Percentiles rank a stretch among this genome's conserved stretches.
Evolutionary conservation across 495 filamentous ascomycete genomes (phyloP).

Genomic region (Parachaetomium inaequale): DNA sequence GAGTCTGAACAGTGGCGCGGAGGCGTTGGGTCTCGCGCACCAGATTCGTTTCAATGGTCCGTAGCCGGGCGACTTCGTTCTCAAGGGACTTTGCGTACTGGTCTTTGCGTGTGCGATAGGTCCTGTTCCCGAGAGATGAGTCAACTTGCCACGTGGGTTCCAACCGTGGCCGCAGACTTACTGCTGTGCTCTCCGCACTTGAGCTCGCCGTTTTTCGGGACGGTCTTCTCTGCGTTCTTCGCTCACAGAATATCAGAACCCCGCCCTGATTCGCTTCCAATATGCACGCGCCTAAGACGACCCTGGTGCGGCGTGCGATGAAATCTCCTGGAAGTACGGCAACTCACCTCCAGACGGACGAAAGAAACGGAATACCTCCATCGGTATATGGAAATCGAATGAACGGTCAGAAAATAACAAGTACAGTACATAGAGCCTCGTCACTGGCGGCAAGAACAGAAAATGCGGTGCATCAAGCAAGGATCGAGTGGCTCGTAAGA

Average conservation of each 20-base stretch:
- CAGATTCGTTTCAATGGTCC: background rate
- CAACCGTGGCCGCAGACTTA: no score
- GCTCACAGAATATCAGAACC: no score
- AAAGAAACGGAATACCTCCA: background rate
- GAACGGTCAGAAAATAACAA: background rate
- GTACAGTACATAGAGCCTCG: background rate
- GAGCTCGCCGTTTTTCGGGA: background rate
- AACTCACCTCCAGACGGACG: background rate
- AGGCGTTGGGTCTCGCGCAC: background rate
- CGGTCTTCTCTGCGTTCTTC: background rate
- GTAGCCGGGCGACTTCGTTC: background rate
- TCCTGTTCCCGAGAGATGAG: no score
- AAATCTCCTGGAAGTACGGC: background rate
- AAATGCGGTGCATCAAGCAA: no score
- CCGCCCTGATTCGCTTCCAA: no score
- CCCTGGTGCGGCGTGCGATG: no score
- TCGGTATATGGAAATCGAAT: background rate
- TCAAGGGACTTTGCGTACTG: conserved; percentile 1
- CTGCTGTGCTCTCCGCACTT: background rate
- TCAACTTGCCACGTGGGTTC: no score
- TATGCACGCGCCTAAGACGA: no score
- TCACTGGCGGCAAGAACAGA: background rate
- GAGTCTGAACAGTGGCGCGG: background rate
- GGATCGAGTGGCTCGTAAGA: no score
- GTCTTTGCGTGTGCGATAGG: background rate